A percentile compares a stretch with the other conserved stretches of the same genome.
Conservation (phyloP, 495 filamentous ascomycete genomes). For the Neurospora sp. region DNA sequence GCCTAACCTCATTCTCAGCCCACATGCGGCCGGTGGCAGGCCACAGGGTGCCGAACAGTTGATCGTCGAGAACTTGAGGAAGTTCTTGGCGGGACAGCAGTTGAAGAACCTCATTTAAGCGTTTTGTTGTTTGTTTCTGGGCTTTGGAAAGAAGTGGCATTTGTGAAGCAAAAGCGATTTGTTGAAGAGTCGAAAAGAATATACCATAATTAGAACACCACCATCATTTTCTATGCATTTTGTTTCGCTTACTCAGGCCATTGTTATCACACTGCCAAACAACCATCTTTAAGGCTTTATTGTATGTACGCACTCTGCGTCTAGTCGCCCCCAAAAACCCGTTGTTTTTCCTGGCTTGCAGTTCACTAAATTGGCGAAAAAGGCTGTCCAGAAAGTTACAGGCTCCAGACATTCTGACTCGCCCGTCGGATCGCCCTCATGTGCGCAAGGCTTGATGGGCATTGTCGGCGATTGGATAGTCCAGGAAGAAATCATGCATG, state of each 20-base stretch:
- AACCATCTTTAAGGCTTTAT: neutral
- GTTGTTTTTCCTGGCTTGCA: no score
- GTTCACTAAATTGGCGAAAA: no score
- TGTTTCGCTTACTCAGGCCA: neutral
- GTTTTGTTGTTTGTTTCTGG: neutral
- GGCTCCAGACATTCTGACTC: no score
- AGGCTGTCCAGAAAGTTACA: no score
- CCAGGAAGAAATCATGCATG: no score
- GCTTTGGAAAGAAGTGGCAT: neutral
- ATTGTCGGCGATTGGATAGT: no score
- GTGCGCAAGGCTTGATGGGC: no score
- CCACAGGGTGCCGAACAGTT: slow-evolving; percentile 43
- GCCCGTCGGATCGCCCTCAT: no score
- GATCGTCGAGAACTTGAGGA: slow-evolving; percentile 42
- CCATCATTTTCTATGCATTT: neutral
- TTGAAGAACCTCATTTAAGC: slow-evolving; percentile 41
- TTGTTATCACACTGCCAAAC: neutral
- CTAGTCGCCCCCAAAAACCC: neutral
- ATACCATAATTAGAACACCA: neutral
- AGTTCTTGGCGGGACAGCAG: slow-evolving; percentile 42
- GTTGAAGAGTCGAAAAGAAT: neutral
- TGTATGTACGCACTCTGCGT: neutral
- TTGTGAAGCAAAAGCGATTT: neutral
- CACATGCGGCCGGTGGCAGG: slow-evolving; percentile 40
- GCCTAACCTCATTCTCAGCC: slow-evolving; percentile 31